phyloP scores from a whole-genome alignment of 2,329 filamentous ascomycete species.

The Botrytis aclada region DNA sequence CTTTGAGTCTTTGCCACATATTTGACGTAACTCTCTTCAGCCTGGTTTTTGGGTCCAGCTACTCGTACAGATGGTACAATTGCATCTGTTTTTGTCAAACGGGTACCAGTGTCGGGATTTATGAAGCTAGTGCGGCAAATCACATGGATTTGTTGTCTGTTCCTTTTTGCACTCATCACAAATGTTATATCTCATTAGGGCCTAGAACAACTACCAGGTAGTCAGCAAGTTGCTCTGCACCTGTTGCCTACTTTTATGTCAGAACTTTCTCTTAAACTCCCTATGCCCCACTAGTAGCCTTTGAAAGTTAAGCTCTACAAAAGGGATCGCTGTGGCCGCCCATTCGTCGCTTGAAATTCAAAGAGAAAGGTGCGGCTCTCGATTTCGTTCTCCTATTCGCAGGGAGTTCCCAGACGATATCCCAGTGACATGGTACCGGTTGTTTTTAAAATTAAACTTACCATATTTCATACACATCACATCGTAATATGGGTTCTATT shows the following conservation, averaged over 20 bases:
- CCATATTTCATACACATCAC: neutral
- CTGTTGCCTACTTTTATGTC: slow-evolving; percentile 5
- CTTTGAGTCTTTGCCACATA: slow-evolving; percentile 3
- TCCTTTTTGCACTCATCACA: neutral
- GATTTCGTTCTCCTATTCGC: neutral
- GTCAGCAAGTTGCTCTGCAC: slow-evolving; percentile 5
- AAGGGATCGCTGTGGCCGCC: neutral
- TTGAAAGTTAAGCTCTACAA: neutral
- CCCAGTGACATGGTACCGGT: slow-evolving; percentile 4
- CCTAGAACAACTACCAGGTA: neutral
- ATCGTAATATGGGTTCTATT: neutral
- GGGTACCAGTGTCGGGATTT: neutral
- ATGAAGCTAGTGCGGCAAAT: slow-evolving; percentile 1
- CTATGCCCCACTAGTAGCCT: neutral
- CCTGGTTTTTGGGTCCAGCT: neutral
- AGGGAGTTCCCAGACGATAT: neutral
- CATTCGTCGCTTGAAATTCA: neutral
- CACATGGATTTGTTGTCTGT: neutral
- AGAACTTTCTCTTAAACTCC: neutral
- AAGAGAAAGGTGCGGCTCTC: slow-evolving; percentile 5
- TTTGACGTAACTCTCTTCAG: neutral
- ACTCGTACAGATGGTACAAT: neutral
- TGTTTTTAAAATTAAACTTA: neutral
- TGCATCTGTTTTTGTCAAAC: neutral
- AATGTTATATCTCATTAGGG: neutral